Percentiles rank a stretch among this genome's conserved stretches.
These are phyloP conservation scores for Carallia brachiata DNA, from an alignment of 345 rosid species.

Conservation along the genomic window DNA sequence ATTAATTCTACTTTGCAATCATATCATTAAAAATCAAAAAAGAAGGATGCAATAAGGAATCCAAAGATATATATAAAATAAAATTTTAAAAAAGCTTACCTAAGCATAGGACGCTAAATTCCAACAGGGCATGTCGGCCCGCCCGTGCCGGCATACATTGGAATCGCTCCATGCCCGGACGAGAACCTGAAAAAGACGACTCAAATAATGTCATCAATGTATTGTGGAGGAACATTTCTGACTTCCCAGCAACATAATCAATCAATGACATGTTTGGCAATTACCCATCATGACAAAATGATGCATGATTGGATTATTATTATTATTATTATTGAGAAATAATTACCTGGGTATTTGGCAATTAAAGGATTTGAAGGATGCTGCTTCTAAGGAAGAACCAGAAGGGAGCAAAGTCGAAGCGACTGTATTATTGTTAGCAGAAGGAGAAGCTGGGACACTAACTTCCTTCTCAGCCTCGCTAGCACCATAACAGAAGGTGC, in stretches of 20 bases:
- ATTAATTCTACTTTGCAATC: not conserved
- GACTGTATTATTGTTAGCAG: slow-evolving; percentile 39
- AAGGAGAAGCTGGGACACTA: slow-evolving; percentile 27
- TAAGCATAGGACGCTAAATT: slow-evolving; percentile 45
- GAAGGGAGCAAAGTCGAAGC: slow-evolving; percentile 34
- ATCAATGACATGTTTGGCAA: too few relatives aligned
- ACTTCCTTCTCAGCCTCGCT: slow-evolving; percentile 40
- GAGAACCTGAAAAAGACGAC: slow-evolving; percentile 43
- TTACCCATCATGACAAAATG: too few relatives aligned
- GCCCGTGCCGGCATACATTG: slow-evolving; percentile 68
- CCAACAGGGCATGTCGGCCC: slow-evolving; percentile 91
- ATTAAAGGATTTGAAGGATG: slow-evolving; percentile 64
- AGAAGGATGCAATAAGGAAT: slow-evolving; percentile 5
- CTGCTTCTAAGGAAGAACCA: slow-evolving; percentile 47
- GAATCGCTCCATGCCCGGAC: slow-evolving; percentile 55
- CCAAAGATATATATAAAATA: slow-evolving; percentile 11
- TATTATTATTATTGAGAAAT: not conserved
- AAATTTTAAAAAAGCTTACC: slow-evolving; percentile 15
- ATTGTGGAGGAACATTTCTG: too few relatives aligned
- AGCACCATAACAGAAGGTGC: slow-evolving; percentile 30
- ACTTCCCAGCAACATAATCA: too few relatives aligned
- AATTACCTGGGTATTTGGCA: slow-evolving; percentile 75
- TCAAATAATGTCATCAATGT: not conserved
- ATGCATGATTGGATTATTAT: too few relatives aligned
- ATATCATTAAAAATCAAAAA: not conserved